A percentile compares a stretch with the other conserved stretches of the same genome.
These are phyloP conservation scores for Nigrospora osmanthi DNA, from an alignment of 2,329 filamentous ascomycete genomes.

Conservation along the genomic window DNA sequence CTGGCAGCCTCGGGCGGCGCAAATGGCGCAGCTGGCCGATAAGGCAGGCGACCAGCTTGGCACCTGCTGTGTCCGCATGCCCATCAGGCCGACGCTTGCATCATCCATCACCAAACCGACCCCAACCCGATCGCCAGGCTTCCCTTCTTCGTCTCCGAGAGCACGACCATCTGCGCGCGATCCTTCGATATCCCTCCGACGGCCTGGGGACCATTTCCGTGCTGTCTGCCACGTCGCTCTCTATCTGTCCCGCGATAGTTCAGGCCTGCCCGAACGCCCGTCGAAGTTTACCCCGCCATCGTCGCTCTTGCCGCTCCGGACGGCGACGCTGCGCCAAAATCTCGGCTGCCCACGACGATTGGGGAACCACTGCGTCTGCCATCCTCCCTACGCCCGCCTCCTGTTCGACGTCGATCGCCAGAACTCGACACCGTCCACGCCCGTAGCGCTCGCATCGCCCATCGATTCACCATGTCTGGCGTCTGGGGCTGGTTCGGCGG, in stretches of 20 bases:
- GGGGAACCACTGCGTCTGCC: no score
- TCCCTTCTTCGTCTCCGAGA: not conserved
- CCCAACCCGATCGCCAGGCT: conserved; percentile 1
- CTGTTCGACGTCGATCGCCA: conserved; percentile 3
- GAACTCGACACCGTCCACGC: no score
- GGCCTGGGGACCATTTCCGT: no score
- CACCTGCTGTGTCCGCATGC: not conserved
- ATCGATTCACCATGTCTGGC: conserved; percentile 44
- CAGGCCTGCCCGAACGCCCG: no score
- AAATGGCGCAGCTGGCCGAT: not conserved
- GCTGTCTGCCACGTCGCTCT: no score
- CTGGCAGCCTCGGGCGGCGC: not conserved
- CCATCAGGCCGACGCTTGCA: not conserved
- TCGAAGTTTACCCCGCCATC: not conserved
- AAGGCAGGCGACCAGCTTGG: not conserved
- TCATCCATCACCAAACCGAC: not conserved
- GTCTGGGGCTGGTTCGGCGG: conserved; percentile 93
- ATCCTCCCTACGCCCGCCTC: conserved; percentile 8
- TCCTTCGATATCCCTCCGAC: no score
- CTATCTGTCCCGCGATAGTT: no score
- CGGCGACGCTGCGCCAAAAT: not conserved
- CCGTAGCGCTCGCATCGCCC: not conserved
- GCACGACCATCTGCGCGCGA: no score
- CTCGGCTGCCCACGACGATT: not conserved
- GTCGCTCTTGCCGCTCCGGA: not conserved